Percentiles rank a stretch among this genome's conserved stretches.
Evolutionary conservation across 179 eudicot genomes (phyloP).

Genomic region (Vitellaria paradoxa): DNA sequence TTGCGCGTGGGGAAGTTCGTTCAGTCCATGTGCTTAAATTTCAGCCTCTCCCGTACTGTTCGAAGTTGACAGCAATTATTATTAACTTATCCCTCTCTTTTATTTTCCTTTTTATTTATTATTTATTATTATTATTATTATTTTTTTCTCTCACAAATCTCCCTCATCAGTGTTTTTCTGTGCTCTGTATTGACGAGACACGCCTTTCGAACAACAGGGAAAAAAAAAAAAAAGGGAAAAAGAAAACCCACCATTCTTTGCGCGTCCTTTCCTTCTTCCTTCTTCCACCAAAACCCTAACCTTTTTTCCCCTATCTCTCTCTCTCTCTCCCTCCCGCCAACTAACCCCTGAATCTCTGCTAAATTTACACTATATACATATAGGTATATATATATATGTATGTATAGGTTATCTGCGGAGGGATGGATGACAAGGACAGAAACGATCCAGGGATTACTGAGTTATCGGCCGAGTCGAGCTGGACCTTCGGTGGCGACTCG

Average conservation of each 20-base stretch:
- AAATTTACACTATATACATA: no score
- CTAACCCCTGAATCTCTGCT: neutral
- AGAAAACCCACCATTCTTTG: neutral
- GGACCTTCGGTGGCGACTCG: conserved; percentile 27
- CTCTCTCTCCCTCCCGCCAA: conserved; percentile 5
- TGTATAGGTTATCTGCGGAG: neutral
- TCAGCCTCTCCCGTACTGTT: conserved; percentile 17
- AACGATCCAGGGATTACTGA: conserved; percentile 11
- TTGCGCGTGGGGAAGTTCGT: no score
- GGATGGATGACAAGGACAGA: conserved; percentile 35
- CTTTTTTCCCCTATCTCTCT: no score
- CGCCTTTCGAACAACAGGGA: neutral
- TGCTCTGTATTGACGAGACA: conserved; percentile 4
- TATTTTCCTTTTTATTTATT: neutral
- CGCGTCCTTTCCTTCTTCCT: neutral
- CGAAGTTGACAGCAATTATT: conserved; percentile 29
- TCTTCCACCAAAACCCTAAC: conserved; percentile 13
- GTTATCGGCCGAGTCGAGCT: conserved; percentile 17
- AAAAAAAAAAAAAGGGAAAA: neutral
- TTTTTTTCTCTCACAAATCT: no score
- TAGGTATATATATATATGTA: neutral
- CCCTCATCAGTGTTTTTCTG: no score
- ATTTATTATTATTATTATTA: no score
- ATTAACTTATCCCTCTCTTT: conserved; percentile 13
- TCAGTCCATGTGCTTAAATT: neutral